Evolutionary conservation across 2,329 filamentous ascomycete genomes (phyloP).

Genomic region (Aureobasidium sp.): DNA sequence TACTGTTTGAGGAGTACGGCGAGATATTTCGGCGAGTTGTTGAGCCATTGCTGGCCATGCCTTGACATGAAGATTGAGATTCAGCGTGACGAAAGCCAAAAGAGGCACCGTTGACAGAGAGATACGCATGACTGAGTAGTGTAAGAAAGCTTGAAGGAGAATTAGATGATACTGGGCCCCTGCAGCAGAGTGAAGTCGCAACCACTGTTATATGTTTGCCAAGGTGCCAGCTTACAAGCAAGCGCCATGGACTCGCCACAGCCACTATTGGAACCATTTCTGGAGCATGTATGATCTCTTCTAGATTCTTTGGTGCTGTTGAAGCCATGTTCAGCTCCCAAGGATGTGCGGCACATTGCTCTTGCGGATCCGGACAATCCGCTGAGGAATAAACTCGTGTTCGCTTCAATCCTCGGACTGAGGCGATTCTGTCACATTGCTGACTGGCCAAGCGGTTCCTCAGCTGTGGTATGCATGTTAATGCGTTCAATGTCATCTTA

Average conservation of each 20-base stretch:
- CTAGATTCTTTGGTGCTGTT: background rate
- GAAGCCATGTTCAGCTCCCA: background rate
- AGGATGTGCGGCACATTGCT: background rate
- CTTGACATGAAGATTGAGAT: background rate
- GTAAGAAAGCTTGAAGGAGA: background rate
- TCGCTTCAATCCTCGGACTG: background rate
- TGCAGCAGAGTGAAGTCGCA: background rate
- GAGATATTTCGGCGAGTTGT: background rate
- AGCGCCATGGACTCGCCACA: background rate
- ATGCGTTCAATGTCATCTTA: conserved; percentile 3
- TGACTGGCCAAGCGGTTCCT: background rate
- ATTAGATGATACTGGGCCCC: background rate
- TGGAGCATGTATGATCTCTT: background rate
- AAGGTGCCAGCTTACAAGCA: background rate
- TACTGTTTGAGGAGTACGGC: background rate
- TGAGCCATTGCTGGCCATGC: conserved; percentile 6
- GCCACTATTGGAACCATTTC: background rate
- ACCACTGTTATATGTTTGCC: background rate
- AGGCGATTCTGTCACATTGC: background rate
- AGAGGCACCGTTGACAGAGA: background rate
- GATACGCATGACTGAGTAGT: background rate
- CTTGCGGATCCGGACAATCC: background rate
- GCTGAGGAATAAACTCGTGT: background rate
- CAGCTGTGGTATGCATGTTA: background rate
- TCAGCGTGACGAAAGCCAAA: background rate